Percentiles rank a stretch among this genome's conserved stretches.
phyloP scores from a whole-genome alignment of 2,329 filamentous ascomycete genomes.

The Xylaria sp. region DNA sequence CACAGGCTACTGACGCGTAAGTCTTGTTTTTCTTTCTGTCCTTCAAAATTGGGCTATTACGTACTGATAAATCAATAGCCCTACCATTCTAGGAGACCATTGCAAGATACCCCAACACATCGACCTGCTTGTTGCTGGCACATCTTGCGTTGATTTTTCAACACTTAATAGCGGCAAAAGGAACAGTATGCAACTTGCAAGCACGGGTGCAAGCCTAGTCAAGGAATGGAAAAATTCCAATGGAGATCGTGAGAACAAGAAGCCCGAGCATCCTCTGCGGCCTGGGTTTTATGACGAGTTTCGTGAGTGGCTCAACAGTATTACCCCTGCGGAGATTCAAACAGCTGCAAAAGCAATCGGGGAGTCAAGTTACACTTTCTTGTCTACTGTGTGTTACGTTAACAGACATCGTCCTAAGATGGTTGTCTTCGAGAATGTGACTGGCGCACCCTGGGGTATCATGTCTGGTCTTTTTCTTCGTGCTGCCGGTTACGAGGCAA shows the following conservation, averaged over 20 bases:
- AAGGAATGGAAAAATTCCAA: constrained; percentile 39
- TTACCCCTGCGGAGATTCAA: constrained; percentile 49
- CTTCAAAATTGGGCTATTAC: neutral
- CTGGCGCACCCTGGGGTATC: constrained; percentile 61
- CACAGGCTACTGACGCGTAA: constrained; percentile 49
- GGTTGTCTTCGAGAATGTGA: constrained; percentile 76
- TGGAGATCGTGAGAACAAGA: neutral
- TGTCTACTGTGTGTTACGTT: constrained; percentile 63
- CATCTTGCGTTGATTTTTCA: constrained; percentile 79
- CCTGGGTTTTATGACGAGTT: constrained; percentile 23
- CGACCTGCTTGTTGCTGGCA: constrained; percentile 74
- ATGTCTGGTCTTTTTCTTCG: constrained; percentile 50
- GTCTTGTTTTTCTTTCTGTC: constrained; percentile 34
- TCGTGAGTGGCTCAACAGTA: constrained; percentile 4
- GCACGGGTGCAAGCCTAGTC: constrained; percentile 49
- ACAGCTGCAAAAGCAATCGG: constrained; percentile 64
- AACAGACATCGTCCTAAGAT: constrained; percentile 62
- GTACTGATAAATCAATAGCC: constrained; percentile 36
- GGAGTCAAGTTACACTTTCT: constrained; percentile 70
- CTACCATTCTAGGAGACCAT: constrained; percentile 69
- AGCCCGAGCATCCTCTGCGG: constrained; percentile 1
- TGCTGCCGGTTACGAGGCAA: constrained; percentile 60
- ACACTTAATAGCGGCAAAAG: constrained; percentile 59
- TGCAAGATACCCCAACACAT: constrained; percentile 60
- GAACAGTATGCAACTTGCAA: constrained; percentile 41